Base-by-base conservation (phyloP, 352 stramenopile species). In the Globisporangium orthogonon region DNA sequence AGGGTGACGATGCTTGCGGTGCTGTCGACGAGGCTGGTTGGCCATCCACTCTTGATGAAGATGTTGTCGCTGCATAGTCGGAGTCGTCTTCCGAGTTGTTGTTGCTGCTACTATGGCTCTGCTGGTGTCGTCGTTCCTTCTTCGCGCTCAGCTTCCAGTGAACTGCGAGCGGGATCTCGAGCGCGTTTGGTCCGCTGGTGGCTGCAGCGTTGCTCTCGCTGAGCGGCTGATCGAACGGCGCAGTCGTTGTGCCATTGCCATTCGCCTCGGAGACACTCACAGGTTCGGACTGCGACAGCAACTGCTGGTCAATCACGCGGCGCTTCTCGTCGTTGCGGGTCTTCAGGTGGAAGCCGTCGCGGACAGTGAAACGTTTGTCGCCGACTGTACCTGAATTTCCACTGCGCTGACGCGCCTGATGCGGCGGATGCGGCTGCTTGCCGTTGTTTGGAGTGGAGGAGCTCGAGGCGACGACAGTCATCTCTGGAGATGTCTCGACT, bases 331-430 rank as follows among this genome's bases (percentile, higher is more conserved):
- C 69, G 43, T 86, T 87, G 46, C 65, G 70, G 3, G 65, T 70
- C 50, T 80, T 85, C 9, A 90, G 52, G 62, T 90, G 80, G 59
- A 90, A 90, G 15, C 80, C 80, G 50, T 90, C 80, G 14, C 80
- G 80, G 13, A 88, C 69, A 0, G 75, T 76, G 52, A 88, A 88
- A 29, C 67, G 69, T 49, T 83, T 85, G n/a, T 58, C 63, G 3
- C 14, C n/a, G 1, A 29, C 29, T 30, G 41, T 5, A 0, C 28
- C 29, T 13, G 43, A 7, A 17, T 10, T 13, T 2, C 11, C 13
- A 0, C 17, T 7, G 10, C 23, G 35, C 13, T 29, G 51, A 37
- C 46, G 56, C 13, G 43, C 28, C 4, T 43, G 50, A 6, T n/a
- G 50, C n/a, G 58, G 51, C 10, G 23, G 51, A 7, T 55, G 50